phyloP scores from a whole-genome alignment of 2,329 filamentous ascomycete species.

The Passalora sequoiae region DNA sequence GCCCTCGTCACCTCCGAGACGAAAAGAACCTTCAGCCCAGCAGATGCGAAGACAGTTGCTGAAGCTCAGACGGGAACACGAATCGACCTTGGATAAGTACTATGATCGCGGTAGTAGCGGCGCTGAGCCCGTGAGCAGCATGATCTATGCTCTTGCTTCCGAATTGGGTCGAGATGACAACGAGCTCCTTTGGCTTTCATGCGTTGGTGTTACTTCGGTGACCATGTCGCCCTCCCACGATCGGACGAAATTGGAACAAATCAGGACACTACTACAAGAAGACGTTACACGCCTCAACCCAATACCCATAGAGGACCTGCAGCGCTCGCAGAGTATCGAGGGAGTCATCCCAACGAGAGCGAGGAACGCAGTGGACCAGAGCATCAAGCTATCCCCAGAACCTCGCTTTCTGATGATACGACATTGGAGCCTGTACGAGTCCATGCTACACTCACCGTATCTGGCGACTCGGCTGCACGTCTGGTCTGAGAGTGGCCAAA shows the following conservation, averaged over 20 bases:
- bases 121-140: slow-evolving; percentile 88
- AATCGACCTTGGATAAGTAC: slow-evolving; percentile 70
- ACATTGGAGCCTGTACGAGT: slow-evolving; percentile 97
- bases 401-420: slow-evolving; percentile 87
- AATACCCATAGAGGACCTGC: slow-evolving; percentile 52
- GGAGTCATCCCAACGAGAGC: slow-evolving; percentile 89
- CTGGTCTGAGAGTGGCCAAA: slow-evolving; percentile 85
- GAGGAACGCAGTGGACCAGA: slow-evolving; percentile 80
- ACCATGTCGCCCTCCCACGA: slow-evolving; percentile 64
- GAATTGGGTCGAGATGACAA: slow-evolving; percentile 96
- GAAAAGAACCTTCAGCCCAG: slow-evolving; percentile 63
- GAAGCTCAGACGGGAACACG: slow-evolving; percentile 70
- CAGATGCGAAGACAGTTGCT: slow-evolving; percentile 68
- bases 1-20: slow-evolving; percentile 53
- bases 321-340: slow-evolving; percentile 57
- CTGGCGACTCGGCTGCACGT: slow-evolving; percentile 86
- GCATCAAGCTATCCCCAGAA: slow-evolving; percentile 87
- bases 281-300: slow-evolving; percentile 93
- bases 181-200: slow-evolving; percentile 88
- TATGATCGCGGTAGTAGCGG: slow-evolving; percentile 85
- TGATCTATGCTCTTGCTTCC: slow-evolving; percentile 90
- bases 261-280: slow-evolving; percentile 80
- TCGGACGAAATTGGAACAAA: slow-evolving; percentile 66
- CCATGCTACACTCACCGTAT: slow-evolving; percentile 96
- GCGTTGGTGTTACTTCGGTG: slow-evolving; percentile 90